phyloP scores from a whole-genome alignment of 2,329 filamentous ascomycete species.

The Fusarium sp. region DNA sequence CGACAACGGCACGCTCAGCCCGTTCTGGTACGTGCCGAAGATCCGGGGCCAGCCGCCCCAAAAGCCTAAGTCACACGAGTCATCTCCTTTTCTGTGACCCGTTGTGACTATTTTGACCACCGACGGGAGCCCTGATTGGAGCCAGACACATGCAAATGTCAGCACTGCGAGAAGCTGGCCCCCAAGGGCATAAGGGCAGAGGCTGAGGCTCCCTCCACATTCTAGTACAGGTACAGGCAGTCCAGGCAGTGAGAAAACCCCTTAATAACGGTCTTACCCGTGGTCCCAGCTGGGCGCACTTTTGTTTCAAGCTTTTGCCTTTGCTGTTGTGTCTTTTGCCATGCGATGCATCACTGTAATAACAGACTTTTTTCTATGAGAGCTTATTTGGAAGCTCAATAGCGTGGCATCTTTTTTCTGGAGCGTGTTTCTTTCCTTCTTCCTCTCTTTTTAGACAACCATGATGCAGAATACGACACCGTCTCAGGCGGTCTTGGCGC shows the following conservation, averaged over 20 bases:
- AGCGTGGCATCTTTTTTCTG: not conserved
- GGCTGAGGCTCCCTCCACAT: not conserved
- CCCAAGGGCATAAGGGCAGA: not conserved
- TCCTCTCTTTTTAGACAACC: not conserved
- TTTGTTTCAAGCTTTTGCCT: not conserved
- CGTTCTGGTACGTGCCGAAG: not conserved
- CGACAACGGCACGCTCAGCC: not conserved
- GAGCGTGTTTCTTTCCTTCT: not conserved
- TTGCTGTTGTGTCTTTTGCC: not conserved
- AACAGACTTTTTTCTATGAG: not conserved
- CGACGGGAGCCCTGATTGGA: not conserved
- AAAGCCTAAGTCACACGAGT: not conserved
- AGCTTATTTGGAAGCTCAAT: not conserved
- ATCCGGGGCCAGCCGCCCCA: not conserved
- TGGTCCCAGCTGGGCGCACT: not conserved
- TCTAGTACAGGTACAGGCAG: not conserved
- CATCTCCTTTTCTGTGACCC: not conserved
- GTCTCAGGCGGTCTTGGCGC: not conserved
- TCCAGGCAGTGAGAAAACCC: not conserved
- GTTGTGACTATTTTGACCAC: not conserved
- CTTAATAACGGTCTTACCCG: not conserved
- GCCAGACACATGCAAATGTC: not conserved
- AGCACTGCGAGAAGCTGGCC: not conserved
- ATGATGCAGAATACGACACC: not conserved
- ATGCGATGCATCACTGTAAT: not conserved